Conservation (phyloP, 176 grass and related monocot species). For the Aegilops speltoides region DNA sequence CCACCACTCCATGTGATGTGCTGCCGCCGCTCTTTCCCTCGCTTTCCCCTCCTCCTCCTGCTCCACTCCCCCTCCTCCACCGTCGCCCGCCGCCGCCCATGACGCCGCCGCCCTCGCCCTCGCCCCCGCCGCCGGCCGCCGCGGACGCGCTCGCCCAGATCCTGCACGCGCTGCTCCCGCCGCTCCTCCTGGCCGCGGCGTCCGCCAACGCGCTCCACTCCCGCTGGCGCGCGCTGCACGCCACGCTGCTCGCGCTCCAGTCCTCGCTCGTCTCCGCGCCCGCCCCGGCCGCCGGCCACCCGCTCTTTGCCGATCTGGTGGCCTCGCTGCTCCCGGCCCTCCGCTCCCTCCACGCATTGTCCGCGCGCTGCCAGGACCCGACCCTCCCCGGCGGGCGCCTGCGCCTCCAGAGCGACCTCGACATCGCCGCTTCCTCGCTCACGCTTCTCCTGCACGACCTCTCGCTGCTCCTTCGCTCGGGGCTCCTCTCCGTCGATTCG, state of each 20-base stretch:
- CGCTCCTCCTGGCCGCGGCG: constrained; percentile 46
- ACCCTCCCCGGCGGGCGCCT: constrained; percentile 62
- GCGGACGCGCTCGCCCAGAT: constrained; percentile 57
- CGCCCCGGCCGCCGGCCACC: constrained; percentile 37
- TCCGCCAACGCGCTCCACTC: constrained; percentile 63
- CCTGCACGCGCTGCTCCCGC: constrained; percentile 51
- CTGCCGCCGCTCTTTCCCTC: constrained; percentile 9
- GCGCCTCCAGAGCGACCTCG: constrained; percentile 76
- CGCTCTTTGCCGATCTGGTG: constrained; percentile 64
- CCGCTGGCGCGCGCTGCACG: constrained; percentile 65
- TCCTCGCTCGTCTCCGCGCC: constrained; percentile 49
- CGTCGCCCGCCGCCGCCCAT: constrained; percentile 18
- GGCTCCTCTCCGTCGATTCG: constrained; percentile 30
- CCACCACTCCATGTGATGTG: constrained; percentile 28
- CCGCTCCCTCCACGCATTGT: constrained; percentile 52
- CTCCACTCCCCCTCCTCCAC: neutral
- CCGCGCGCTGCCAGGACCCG: constrained; percentile 58
- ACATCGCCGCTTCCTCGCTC: constrained; percentile 70
- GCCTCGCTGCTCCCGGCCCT: constrained; percentile 47
- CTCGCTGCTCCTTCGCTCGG: constrained; percentile 51
- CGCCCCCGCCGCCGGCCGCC: constrained; percentile 20
- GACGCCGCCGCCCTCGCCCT: constrained; percentile 26
- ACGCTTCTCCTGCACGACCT: constrained; percentile 74
- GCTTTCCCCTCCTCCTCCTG: constrained; percentile 35
- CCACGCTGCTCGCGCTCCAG: constrained; percentile 52